phyloP scores from a whole-genome alignment of 2,329 filamentous ascomycete species.

The Escovopsis sp. region DNA sequence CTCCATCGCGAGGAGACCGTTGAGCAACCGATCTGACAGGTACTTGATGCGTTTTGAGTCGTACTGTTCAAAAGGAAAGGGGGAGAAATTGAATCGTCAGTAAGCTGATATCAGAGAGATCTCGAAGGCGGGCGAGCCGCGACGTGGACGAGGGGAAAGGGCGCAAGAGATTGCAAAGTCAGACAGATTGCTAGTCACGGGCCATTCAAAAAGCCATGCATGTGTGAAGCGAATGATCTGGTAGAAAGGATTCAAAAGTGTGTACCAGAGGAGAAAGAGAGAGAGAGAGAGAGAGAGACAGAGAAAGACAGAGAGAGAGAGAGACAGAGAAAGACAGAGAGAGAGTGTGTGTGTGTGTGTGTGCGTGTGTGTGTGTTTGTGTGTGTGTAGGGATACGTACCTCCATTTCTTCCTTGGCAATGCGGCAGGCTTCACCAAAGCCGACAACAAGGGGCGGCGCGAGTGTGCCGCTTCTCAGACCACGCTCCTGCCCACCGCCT shows the following conservation, averaged over 20 bases:
- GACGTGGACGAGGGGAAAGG: background rate
- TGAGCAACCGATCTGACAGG: conserved; percentile 70
- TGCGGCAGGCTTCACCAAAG: conserved; percentile 88
- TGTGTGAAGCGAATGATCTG: conserved; percentile 74
- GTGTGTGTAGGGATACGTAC: conserved; percentile 50
- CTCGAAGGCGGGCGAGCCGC: background rate
- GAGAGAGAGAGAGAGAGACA: conserved; percentile 7
- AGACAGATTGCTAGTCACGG: conserved; percentile 58
- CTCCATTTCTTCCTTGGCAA: conserved; percentile 77
- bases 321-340: too few species aligned
- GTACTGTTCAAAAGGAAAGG: conserved; percentile 56
- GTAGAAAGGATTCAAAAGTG: too few species aligned
- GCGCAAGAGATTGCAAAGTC: conserved; percentile 17
- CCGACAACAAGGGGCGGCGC: conserved; percentile 80
- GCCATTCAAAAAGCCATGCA: conserved; percentile 82
- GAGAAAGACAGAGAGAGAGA: too few species aligned
- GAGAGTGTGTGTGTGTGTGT: too few species aligned
- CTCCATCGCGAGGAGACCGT: conserved; percentile 74
- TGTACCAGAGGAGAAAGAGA: too few species aligned
- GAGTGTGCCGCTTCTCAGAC: conserved; percentile 83
- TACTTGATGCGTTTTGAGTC: conserved; percentile 71
- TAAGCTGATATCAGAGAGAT: background rate
- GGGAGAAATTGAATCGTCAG: conserved; percentile 5
- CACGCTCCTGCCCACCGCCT: conserved; percentile 90
- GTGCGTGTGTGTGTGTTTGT: too few species aligned